Conservation (phyloP, 352 stramenopile genomes). For the Pythium vanterpoolii region DNA sequence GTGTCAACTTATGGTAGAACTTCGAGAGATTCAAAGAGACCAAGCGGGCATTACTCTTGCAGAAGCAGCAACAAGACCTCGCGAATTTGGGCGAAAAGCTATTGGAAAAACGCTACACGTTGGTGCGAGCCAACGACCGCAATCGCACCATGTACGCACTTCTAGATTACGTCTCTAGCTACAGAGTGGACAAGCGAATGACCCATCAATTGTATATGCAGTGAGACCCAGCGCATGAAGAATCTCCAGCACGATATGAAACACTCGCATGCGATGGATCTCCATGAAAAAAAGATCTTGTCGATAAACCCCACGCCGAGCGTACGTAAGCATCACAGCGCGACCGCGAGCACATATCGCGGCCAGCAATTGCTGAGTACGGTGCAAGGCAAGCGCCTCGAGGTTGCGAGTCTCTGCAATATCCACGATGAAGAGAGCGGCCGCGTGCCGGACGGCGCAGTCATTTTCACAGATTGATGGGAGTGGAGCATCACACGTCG, state of each 20-base stretch:
- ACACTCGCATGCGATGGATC: slow-evolving; percentile 57
- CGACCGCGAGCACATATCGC: slow-evolving; percentile 56
- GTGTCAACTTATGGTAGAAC: slow-evolving; percentile 16
- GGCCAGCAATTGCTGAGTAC: slow-evolving; percentile 69
- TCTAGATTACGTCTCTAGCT: not conserved
- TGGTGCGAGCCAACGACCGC: slow-evolving; percentile 53
- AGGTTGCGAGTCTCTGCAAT: slow-evolving; percentile 65
- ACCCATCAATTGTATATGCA: slow-evolving; percentile 9
- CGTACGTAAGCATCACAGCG: slow-evolving; percentile 38
- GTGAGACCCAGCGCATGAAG: slow-evolving; percentile 64
- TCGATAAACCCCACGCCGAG: slow-evolving; percentile 41
- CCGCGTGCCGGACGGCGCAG: slow-evolving; percentile 40
- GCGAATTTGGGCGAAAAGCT: slow-evolving; percentile 63
- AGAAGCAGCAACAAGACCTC: slow-evolving; percentile 58
- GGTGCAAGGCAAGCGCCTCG: slow-evolving; percentile 65
- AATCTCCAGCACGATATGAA: slow-evolving; percentile 64
- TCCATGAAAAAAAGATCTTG: slow-evolving; percentile 59
- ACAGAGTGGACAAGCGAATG: not conserved
- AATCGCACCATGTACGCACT: slow-evolving; percentile 48
- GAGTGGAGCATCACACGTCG: slow-evolving; percentile 1
- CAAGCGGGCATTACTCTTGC: slow-evolving; percentile 40
- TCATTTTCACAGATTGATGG: slow-evolving; percentile 25
- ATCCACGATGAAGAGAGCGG: slow-evolving; percentile 61
- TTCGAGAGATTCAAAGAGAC: slow-evolving; percentile 63
- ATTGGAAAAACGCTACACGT: slow-evolving; percentile 66